These are phyloP conservation scores for Plasmodium billcollinsi DNA, from an alignment of 169 alveolate species.

Conservation along the genomic window DNA sequence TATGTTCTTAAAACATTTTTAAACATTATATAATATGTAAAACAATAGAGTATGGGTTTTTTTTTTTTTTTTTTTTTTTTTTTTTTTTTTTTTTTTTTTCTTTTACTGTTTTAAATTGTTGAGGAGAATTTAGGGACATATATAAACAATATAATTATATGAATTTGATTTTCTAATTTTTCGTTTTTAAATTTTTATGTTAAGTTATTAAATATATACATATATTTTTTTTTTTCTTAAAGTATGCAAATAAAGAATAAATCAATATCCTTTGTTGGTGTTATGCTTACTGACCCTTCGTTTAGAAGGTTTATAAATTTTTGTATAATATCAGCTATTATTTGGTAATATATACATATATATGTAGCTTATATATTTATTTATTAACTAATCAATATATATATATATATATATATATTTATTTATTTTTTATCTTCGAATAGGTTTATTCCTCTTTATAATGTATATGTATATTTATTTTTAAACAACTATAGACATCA, in stretches of 20 bases:
- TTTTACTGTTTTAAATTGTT: no score
- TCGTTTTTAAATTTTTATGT: no score
- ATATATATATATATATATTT: neutral
- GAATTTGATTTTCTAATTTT: no score
- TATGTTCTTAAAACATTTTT: no score
- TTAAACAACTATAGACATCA: conserved; percentile 2
- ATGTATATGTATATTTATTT: conserved; percentile 15
- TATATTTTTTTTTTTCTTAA: neutral
- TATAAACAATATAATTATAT: no score
- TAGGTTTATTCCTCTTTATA: conserved; percentile 67
- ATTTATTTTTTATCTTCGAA: neutral
- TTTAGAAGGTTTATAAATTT: conserved; percentile 29
- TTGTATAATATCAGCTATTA: conserved; percentile 18
- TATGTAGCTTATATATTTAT: neutral
- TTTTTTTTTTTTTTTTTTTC: no score
- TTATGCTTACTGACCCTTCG: conserved; percentile 58
- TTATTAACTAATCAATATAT: neutral
- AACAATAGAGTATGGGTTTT: no score
- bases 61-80: no score
- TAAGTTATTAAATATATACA: neutral
- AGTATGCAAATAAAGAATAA: conserved; percentile 58
- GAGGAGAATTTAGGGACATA: no score
- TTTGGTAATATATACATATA: conserved; percentile 34
- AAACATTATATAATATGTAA: no score
- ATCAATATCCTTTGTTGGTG: conserved; percentile 32